Evolutionary conservation across 1,284 basidiomycete species (phyloP), one percentile per base, ranked within the genome.

Genomic region (Ganoderma lucidum): DNA sequence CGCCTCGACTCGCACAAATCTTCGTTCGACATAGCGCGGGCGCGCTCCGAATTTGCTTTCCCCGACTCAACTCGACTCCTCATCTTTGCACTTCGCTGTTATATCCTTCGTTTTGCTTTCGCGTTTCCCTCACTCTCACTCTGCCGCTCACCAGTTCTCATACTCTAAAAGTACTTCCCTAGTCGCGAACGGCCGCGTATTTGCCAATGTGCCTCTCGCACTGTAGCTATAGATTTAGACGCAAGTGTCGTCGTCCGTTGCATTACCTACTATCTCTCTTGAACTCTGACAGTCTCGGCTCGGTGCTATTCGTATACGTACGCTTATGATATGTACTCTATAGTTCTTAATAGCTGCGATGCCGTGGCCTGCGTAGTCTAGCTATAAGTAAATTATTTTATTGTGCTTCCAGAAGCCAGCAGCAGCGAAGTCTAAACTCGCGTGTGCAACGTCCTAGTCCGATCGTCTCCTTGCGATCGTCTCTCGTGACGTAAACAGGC

Each of bases 41-140:
- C 68, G 64, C 63, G 64, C 68, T 56, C 41, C 55, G 35, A 41
- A 28, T 42, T 37, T 42, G 59, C n/a, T 60, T 28, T 41, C 59
- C 39, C 19, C 32, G 9, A 51, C 51, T 63, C 65, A 41, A 61
- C 45, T 32, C 30, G 28, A 32, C 28, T 32, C 30, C 30, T 35
- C 58, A 32, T 63, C 66, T 42, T 53, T 63, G 30, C 62, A 55
- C 62, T 64, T 35, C 45, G 62, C 48, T 67, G 65, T 65, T 44
- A 56, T 41, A 28, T 30, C 44, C 65, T 67, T 71, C 62, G 62
- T 62, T 65, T 53, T 69, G 68, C 68, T 69, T 42, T 69, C 67
- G 64, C 62, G 35, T 56, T 23, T 51, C 53, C 35, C 45, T 66
- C 39, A 5, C 35, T 53, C 51, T 8, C 28, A 3, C 28, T 60